A percentile compares a stretch with the other conserved stretches of the same genome.
These are phyloP conservation scores for Kwoniella shivajii DNA, from an alignment of 1,284 basidiomycete genomes.

Conservation along the genomic window DNA sequence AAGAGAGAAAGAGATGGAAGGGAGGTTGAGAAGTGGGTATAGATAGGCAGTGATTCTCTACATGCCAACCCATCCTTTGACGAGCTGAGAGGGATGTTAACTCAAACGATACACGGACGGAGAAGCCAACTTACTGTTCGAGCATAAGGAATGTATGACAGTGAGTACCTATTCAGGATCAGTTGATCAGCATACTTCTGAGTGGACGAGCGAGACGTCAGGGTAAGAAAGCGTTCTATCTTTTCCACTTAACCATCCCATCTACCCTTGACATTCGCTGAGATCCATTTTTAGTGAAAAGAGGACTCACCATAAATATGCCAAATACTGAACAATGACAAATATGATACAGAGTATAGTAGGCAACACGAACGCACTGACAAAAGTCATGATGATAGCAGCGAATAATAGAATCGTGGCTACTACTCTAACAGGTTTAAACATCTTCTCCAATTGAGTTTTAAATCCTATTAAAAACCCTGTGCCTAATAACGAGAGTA, in stretches of 20 bases:
- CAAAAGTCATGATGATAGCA: constrained; percentile 75
- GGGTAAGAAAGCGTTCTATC: not conserved
- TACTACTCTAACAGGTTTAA: constrained; percentile 84
- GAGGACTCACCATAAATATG: constrained; percentile 67
- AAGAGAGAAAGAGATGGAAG: too few species aligned
- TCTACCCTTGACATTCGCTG: too few species aligned
- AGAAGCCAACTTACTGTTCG: constrained; percentile 58
- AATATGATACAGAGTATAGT: constrained; percentile 60
- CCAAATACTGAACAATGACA: constrained; percentile 71
- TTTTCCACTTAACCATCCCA: not conserved
- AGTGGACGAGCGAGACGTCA: not conserved
- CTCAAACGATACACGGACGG: not conserved
- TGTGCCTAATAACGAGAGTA: constrained; percentile 81
- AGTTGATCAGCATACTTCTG: not conserved
- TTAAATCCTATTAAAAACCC: constrained; percentile 85
- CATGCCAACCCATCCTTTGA: constrained; percentile 37
- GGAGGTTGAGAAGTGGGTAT: constrained; percentile 64
- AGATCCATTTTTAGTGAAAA: constrained; percentile 58
- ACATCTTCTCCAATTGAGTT: constrained; percentile 84
- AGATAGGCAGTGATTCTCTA: too few species aligned
- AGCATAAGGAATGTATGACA: constrained; percentile 80
- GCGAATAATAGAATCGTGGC: constrained; percentile 78
- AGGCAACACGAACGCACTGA: constrained; percentile 68
- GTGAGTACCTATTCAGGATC: constrained; percentile 34
- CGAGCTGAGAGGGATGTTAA: constrained; percentile 19